Evolutionary conservation across 2,329 filamentous ascomycete genomes (phyloP).

Genomic region (Colletotrichum sp.): DNA sequence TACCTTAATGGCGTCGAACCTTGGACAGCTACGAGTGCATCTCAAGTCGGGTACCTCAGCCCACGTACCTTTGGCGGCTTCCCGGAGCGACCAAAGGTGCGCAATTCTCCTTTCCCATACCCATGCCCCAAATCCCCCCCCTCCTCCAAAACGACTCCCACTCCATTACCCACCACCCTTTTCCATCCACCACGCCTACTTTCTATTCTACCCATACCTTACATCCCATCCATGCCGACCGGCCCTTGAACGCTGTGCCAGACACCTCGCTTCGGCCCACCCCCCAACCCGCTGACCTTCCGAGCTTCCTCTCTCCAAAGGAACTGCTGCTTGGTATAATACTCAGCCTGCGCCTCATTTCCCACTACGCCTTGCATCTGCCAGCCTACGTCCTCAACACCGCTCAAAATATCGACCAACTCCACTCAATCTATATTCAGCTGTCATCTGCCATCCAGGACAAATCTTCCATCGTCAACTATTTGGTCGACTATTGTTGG

Average conservation of each 20-base stretch:
- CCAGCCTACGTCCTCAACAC: background rate
- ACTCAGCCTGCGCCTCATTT: slow-evolving; percentile 14
- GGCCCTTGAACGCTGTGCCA: background rate
- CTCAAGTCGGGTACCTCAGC: slow-evolving; percentile 9
- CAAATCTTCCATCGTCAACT: background rate
- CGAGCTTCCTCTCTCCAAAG: slow-evolving; percentile 6
- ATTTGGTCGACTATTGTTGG: background rate
- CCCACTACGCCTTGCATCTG: background rate
- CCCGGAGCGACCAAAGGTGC: slow-evolving; percentile 16
- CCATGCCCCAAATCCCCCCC: slow-evolving; percentile 14
- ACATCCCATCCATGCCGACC: background rate
- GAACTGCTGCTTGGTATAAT: slow-evolving; percentile 9
- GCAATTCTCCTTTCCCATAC: slow-evolving; percentile 22
- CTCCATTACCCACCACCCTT: slow-evolving; percentile 1
- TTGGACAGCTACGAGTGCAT: background rate
- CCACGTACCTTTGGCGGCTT: slow-evolving; percentile 15
- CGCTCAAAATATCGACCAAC: background rate
- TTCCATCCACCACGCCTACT: background rate
- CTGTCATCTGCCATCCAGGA: background rate
- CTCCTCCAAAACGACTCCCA: slow-evolving; percentile 8
- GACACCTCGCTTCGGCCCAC: slow-evolving; percentile 17
- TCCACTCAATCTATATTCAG: background rate
- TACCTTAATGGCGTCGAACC: background rate
- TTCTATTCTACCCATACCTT: background rate
- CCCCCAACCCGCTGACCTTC: slow-evolving; percentile 15